Percentiles rank a stretch among this genome's conserved stretches.
phyloP scores from a whole-genome alignment of 768 basidiomycete genomes.

The Fistulinella prunicolor region DNA sequence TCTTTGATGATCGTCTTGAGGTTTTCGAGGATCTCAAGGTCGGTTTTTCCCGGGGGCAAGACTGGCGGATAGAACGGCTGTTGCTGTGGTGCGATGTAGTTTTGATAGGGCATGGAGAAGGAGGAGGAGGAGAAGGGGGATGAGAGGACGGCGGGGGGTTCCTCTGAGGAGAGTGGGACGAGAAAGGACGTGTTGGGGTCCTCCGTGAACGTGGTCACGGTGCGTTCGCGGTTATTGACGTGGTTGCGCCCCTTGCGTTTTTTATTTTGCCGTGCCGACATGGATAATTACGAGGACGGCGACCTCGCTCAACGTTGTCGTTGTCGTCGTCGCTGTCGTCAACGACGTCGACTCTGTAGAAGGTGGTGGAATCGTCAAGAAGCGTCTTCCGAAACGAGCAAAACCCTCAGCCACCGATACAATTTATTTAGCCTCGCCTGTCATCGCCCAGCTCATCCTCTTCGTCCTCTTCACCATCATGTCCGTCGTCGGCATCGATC shows the following conservation, averaged over 20 bases:
- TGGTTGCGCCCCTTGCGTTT: conserved; percentile 57
- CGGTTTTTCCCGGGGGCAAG: conserved; percentile 55
- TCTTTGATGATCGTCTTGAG: conserved; percentile 71
- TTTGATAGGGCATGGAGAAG: conserved; percentile 39
- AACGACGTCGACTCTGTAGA: conserved; percentile 13
- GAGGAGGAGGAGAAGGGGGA: too few relatives aligned
- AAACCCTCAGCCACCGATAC: conserved; percentile 19
- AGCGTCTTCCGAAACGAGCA: conserved; percentile 23
- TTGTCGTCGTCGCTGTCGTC: not conserved
- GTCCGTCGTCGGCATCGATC: conserved; percentile 95
- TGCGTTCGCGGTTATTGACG: conserved; percentile 57
- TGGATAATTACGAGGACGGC: too few relatives aligned
- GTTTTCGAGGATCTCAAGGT: conserved; percentile 71
- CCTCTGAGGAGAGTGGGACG: conserved; percentile 51
- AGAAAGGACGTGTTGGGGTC: conserved; percentile 54
- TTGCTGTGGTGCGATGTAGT: conserved; percentile 31
- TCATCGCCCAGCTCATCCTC: too few relatives aligned
- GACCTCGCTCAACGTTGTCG: not conserved
- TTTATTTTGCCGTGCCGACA: conserved; percentile 64
- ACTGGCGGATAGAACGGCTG: conserved; percentile 25
- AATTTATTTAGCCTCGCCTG: too few relatives aligned
- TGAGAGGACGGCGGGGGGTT: too few relatives aligned
- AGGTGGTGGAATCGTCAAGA: conserved; percentile 27
- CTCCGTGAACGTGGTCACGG: conserved; percentile 64
- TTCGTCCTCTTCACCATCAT: conserved; percentile 40